These are phyloP conservation scores for Sphenostylis stenocarpa DNA, from an alignment of 306 rosid genomes.

Conservation along the genomic window DNA sequence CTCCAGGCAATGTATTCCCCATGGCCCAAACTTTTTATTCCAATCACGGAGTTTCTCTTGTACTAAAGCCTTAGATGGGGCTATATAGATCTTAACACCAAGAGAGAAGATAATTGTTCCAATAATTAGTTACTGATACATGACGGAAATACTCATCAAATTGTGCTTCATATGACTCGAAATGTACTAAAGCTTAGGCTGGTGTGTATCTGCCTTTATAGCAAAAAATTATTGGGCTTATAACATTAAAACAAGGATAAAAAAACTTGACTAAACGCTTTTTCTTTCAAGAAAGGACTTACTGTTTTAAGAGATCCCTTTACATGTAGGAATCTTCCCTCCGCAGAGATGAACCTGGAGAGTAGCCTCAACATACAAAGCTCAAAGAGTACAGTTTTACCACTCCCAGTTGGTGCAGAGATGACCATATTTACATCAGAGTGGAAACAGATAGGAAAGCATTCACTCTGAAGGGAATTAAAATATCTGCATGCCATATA, in stretches of 20 bases:
- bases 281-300: slow-evolving; percentile 34
- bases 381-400: slow-evolving; percentile 95
- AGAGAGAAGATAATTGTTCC: slow-evolving; percentile 35
- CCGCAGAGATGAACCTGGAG: slow-evolving; percentile 67
- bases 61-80: slow-evolving; percentile 96
- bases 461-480: slow-evolving; percentile 96
- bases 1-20: slow-evolving; percentile 84
- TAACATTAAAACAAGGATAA: slow-evolving; percentile 12
- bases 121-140: slow-evolving; percentile 21
- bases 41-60: slow-evolving; percentile 96
- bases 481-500: slow-evolving; percentile 65
- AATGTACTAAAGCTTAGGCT: slow-evolving; percentile 25
- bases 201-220: neutral
- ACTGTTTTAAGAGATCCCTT: slow-evolving; percentile 94
- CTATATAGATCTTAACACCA: slow-evolving; percentile 72
- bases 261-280: slow-evolving; percentile 3
- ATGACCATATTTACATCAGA: slow-evolving; percentile 88
- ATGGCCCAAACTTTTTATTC: slow-evolving; percentile 77
- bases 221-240: neutral
- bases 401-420: slow-evolving; percentile 98
- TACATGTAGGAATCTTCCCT: slow-evolving; percentile 57
- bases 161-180: slow-evolving; percentile 34
- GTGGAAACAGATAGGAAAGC: slow-evolving; percentile 87
- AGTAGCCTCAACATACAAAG: slow-evolving; percentile 93
- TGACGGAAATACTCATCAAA: slow-evolving; percentile 19